Conservation (phyloP, 2,329 filamentous ascomycete genomes). For the Passalora sequoiae region DNA sequence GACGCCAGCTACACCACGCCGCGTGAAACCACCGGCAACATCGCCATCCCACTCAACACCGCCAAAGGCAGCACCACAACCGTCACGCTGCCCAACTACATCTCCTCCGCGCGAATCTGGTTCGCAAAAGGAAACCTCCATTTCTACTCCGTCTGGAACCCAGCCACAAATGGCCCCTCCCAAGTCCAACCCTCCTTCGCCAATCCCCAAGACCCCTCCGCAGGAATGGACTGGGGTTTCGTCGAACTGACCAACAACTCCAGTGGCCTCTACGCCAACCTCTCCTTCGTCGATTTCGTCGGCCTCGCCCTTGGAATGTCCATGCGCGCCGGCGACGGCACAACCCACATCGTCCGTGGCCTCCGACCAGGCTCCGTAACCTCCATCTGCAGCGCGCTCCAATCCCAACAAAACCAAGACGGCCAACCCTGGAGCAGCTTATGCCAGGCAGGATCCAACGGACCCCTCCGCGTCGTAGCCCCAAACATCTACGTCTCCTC, state of each 20-base stretch:
- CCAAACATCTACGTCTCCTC: slow-evolving; percentile 42
- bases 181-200: slow-evolving; percentile 49
- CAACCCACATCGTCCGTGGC: slow-evolving; percentile 51
- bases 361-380: slow-evolving; percentile 54
- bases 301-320: slow-evolving; percentile 50
- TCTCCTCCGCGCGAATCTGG: slow-evolving; percentile 42
- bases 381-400: slow-evolving; percentile 50
- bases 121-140: slow-evolving; percentile 40
- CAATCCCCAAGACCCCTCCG: slow-evolving; percentile 37
- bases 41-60: slow-evolving; percentile 39
- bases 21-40: slow-evolving; percentile 29
- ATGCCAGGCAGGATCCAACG: slow-evolving; percentile 41
- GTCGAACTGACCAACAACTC: slow-evolving; percentile 40
- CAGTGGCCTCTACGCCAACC: slow-evolving; percentile 12
- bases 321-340: slow-evolving; percentile 46
- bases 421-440: slow-evolving; percentile 59
- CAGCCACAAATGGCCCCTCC: slow-evolving; percentile 25
- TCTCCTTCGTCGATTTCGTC: slow-evolving; percentile 22
- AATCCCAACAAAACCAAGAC: slow-evolving; percentile 51
- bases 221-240: slow-evolving; percentile 40
- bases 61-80: slow-evolving; percentile 34
- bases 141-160: slow-evolving; percentile 40
- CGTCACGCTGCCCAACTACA: slow-evolving; percentile 39
- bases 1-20: slow-evolving; percentile 34
- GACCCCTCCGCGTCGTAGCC: slow-evolving; percentile 39